Evolutionary conservation across 2,329 filamentous ascomycete species (phyloP), one percentile per base, ranked within the genome.

Genomic region (Sclerotinia spermophila): DNA sequence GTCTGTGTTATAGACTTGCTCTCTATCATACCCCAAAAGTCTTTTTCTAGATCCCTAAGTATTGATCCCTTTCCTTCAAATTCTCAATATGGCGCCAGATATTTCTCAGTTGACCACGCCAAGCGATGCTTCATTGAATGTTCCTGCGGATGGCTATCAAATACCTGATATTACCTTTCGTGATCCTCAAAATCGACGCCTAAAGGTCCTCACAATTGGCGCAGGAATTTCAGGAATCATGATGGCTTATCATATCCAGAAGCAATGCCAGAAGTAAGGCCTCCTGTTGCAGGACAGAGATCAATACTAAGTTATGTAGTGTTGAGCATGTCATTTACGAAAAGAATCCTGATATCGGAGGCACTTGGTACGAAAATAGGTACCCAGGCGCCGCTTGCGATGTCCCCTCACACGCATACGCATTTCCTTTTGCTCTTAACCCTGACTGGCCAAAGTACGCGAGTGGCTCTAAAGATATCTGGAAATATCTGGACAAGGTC

Each of bases 351-450:
- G 80, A 82, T 53, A 77, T 84, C 42, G 81, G 82, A 35, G 66
- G 82, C 79, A 84, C 82, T 5, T 84, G 83, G 83, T 74, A 83
- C 2, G 82, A 83, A 72, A 84, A 84, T 68, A 75, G 80, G 81
- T 88, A 89, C 72, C 86, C 86, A 0, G 86, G 86, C 21, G 86
- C 84, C 72, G 82, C 82, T 68, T 87, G 86, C 60, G 76, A 78
- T 65, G 62, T 76, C 24, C 76, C 76, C 27, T 75, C 75, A 40
- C 75, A 78, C 61, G 71, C 72, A 10, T 77, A 77, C 64, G 74
- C 75, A 40, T 88, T 83, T 77, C 86, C 84, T n/a, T 89, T 89
- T 75, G 87, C 86, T 48, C 84, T 87, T 70, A 88, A 88, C 65
- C 80, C 85, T 3, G 81, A 85, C 72, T 89, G 87, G 87, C 84